A percentile compares a stretch with the other conserved stretches of the same genome.
phyloP scores from a whole-genome alignment of 805 yeast genomes.

The Metschnikowia lochheadii region DNA sequence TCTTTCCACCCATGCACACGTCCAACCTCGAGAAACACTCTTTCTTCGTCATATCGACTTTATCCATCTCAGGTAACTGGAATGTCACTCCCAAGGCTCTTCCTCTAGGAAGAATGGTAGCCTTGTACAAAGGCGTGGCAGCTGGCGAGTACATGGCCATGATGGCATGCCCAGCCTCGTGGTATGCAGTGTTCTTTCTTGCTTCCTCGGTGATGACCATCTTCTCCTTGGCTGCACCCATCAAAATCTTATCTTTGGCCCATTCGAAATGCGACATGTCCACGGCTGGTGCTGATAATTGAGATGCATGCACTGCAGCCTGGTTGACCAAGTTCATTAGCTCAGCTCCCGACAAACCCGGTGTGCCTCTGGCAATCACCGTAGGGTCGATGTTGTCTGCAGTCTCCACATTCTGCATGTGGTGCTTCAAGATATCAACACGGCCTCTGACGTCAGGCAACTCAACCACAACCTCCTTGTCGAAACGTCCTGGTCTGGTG shows the following conservation, averaged over 20 bases:
- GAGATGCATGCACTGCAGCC: conserved; percentile 97
- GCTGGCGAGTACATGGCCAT: conserved; percentile 94
- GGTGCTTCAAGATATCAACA: conserved; percentile 84
- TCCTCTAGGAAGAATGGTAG: conserved; percentile 95
- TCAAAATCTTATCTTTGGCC: conserved; percentile 97
- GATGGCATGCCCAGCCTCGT: conserved; percentile 99
- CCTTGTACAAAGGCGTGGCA: conserved; percentile 93
- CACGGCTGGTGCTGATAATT: conserved; percentile 83
- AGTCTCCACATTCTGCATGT: conserved; percentile 85
- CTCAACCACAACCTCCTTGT: conserved; percentile 90
- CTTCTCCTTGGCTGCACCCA: conserved; percentile 97
- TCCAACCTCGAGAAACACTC: conserved; percentile 91
- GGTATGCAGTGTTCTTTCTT: conserved; percentile 91
- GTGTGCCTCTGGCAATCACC: conserved; percentile 92
- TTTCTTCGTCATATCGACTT: conserved; percentile 83
- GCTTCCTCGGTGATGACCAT: conserved; percentile 97
- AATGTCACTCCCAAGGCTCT: conserved; percentile 94
- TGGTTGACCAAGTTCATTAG: conserved; percentile 93
- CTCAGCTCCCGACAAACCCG: conserved; percentile 98
- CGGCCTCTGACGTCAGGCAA: conserved; percentile 98
- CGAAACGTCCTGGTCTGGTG: conserved; percentile 97
- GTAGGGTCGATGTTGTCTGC: conserved; percentile 83
- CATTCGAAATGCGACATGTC: conserved; percentile 92
- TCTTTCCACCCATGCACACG: conserved; percentile 98
- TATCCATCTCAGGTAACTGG: conserved; percentile 97